Conservation (phyloP, 2,329 filamentous ascomycete genomes). For the Alternaria alternata region DNA sequence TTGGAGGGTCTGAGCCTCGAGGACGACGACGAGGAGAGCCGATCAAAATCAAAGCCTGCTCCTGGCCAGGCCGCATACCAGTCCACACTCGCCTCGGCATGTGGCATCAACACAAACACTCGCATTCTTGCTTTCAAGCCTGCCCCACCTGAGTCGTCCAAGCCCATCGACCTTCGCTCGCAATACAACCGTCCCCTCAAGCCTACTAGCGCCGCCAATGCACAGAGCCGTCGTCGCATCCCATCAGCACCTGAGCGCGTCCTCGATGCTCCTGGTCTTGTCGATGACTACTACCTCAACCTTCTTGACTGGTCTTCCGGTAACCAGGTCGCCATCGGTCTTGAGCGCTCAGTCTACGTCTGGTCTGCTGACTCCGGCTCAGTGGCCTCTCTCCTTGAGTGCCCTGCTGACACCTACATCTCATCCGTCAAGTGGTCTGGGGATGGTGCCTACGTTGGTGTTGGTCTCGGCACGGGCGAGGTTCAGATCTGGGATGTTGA, state of each 20-base stretch:
- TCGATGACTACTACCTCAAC: slow-evolving; percentile 99
- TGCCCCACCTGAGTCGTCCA: slow-evolving; percentile 95
- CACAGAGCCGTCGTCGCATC: slow-evolving; percentile 89
- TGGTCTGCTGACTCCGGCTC: slow-evolving; percentile 96
- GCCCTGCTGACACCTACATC: slow-evolving; percentile 88
- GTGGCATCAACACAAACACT: slow-evolving; percentile 90
- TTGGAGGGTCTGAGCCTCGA: slow-evolving; percentile 82
- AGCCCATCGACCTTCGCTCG: slow-evolving; percentile 94
- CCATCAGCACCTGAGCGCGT: slow-evolving; percentile 95
- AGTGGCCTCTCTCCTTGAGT: slow-evolving; percentile 89
- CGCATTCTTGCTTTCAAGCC: slow-evolving; percentile 99
- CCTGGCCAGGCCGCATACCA: slow-evolving; percentile 92
- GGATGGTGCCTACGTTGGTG: slow-evolving; percentile 94
- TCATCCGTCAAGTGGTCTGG: slow-evolving; percentile 99
- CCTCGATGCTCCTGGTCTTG: slow-evolving; percentile 91
- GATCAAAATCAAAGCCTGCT: slow-evolving; percentile 77
- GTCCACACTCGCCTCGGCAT: slow-evolving; percentile 87
- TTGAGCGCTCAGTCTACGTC: slow-evolving; percentile 96
- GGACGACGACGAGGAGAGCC: slow-evolving; percentile 68
- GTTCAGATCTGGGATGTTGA: slow-evolving; percentile 99
- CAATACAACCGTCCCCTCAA: slow-evolving; percentile 98
- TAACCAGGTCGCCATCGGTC: slow-evolving; percentile 97
- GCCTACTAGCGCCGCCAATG: slow-evolving; percentile 73
- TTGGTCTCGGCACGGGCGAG: slow-evolving; percentile 93
- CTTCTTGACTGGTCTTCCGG: slow-evolving; percentile 97